These are phyloP conservation scores for Penicillium odoratum DNA, from an alignment of 495 filamentous ascomycete species.

Conservation along the genomic window DNA sequence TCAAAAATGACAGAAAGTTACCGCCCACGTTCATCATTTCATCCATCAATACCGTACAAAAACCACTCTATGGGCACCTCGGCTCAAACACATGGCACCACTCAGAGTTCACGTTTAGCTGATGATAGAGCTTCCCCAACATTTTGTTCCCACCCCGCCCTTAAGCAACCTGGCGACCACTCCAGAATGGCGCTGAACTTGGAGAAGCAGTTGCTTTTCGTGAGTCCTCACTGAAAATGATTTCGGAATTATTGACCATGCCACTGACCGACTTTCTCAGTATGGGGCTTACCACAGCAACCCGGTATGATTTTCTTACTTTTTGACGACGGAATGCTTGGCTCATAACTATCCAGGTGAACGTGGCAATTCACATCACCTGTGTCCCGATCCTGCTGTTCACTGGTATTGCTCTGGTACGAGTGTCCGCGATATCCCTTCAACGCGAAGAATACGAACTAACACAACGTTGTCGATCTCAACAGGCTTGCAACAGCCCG, in stretches of 20 bases:
- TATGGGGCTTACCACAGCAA: conserved; percentile 96
- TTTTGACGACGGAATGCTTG: neutral
- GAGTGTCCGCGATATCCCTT: conserved; percentile 14
- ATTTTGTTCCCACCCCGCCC: conserved; percentile 10
- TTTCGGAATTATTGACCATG: neutral
- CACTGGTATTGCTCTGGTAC: conserved; percentile 76
- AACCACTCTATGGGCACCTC: conserved; percentile 13
- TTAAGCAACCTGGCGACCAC: conserved; percentile 1
- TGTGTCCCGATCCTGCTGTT: conserved; percentile 86
- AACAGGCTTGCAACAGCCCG: conserved; percentile 74
- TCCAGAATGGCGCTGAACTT: conserved; percentile 69
- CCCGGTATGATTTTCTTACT: conserved; percentile 48
- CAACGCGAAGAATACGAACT: conserved; percentile 6
- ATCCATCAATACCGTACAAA: neutral
- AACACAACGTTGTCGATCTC: neutral
- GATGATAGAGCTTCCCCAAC: conserved; percentile 22
- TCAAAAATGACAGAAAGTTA: neutral
- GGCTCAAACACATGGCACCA: conserved; percentile 21
- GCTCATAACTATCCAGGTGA: conserved; percentile 52
- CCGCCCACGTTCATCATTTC: neutral
- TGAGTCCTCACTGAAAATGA: conserved; percentile 42
- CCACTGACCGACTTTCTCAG: conserved; percentile 47
- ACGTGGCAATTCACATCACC: conserved; percentile 84
- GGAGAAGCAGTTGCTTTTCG: conserved; percentile 77
- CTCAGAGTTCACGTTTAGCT: conserved; percentile 19